Evolutionary conservation across 371 early-diverging fungal species (phyloP).

Genomic region (Mucor piriformis): DNA sequence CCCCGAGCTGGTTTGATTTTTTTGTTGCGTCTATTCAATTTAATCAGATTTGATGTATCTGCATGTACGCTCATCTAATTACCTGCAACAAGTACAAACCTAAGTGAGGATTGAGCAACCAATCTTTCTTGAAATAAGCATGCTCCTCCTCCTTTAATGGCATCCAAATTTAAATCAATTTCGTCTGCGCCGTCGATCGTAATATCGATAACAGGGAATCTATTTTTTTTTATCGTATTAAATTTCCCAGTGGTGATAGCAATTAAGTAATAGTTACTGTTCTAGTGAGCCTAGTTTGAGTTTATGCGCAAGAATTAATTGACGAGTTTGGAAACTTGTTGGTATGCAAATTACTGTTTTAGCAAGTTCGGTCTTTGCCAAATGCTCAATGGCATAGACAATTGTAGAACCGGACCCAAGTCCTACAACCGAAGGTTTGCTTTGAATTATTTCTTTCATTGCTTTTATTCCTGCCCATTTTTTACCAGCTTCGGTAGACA

Average conservation of each 20-base stretch:
- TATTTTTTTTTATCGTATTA: slow-evolving; percentile 1
- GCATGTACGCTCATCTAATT: slow-evolving; percentile 46
- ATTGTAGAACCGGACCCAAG: slow-evolving; percentile 91
- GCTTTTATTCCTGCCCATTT: slow-evolving; percentile 79
- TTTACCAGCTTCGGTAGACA: slow-evolving; percentile 57
- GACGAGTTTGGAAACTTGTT: slow-evolving; percentile 87
- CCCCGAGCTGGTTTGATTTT: slow-evolving; percentile 74
- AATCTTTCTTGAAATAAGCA: slow-evolving; percentile 92
- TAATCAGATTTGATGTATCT: slow-evolving; percentile 46
- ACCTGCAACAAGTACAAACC: slow-evolving; percentile 86
- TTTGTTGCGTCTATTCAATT: slow-evolving; percentile 84
- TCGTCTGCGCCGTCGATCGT: slow-evolving; percentile 96
- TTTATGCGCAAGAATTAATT: slow-evolving; percentile 70
- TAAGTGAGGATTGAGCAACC: slow-evolving; percentile 80
- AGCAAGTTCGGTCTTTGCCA: slow-evolving; percentile 63
- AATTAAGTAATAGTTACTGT: slow-evolving; percentile 45
- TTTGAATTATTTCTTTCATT: slow-evolving; percentile 72
- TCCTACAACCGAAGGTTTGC: slow-evolving; percentile 72
- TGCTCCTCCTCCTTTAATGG: slow-evolving; percentile 94
- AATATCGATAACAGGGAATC: slow-evolving; percentile 75
- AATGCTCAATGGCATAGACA: slow-evolving; percentile 79
- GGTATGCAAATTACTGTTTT: slow-evolving; percentile 74
- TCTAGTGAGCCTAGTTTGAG: slow-evolving; percentile 65
- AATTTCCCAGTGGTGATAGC: background rate
- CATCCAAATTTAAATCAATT: slow-evolving; percentile 74